Evolutionary conservation across 805 yeast genomes (phyloP), one percentile per base, ranked within the genome.

Genomic region (Candida ipomoeae): DNA sequence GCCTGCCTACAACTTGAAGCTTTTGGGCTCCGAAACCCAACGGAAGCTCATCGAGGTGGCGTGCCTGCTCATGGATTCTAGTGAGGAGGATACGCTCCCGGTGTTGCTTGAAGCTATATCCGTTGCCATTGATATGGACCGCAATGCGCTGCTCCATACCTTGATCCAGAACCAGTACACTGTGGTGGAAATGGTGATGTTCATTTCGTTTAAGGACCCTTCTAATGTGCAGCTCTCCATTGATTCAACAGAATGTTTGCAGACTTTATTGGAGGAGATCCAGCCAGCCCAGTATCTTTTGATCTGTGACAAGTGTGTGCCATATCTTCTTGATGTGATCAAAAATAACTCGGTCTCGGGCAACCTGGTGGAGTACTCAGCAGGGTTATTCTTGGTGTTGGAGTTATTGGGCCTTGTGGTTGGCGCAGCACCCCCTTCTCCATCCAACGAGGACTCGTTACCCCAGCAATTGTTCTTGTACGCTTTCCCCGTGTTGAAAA

Each of bases 51-150:
- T 74, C 55, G 56, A 60, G 1, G 54, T 80, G 0, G 74, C 83
- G 10, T 60, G 64, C 2, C 63, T 75, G 2, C 64, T 92, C 8
- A 61, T 78, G 3, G 78, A 75, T 1, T 85, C 81, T 1, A 79
- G 94, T 0, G 87, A 83, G 41, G 96, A 89, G 42, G 98, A 91
- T 59, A 79, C 96, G 0, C 82, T 87, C 34, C 80, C 90, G 1
- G 74, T 86, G 43, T 66, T 91, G 39, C 75, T 87, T 11, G 96
- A 90, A 62, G 78, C 86, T 0, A 65, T 87, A n/a, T 74, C 83
- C 1, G 73, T 77, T 2, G 79, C 83, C 1, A 77, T 87, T 37
- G 72, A 74, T 44, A 60, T 71, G 17, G 64, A 67, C 49, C 64
- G 63, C 8, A 31, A 31, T 2, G 49, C 48, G 21, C 72, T 75